These are phyloP conservation scores for Colletotrichum chlorophyti DNA, from an alignment of 2,329 filamentous ascomycete species.

Conservation along the genomic window DNA sequence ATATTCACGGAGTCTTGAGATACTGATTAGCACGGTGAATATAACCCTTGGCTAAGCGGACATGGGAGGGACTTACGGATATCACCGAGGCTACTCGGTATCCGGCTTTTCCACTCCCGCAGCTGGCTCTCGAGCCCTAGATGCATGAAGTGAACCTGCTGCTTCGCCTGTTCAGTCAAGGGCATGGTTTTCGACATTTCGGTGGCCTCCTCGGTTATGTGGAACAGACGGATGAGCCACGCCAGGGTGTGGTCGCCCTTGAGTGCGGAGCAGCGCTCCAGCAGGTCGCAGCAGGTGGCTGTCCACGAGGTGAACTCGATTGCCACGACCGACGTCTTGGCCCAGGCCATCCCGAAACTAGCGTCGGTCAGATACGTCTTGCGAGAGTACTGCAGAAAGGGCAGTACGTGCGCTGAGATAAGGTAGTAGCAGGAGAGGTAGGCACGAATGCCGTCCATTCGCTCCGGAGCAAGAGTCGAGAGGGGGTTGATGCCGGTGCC, in stretches of 20 bases:
- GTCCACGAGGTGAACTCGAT: constrained; percentile 50
- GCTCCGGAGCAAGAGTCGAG: constrained; percentile 33
- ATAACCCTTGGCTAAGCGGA: constrained; percentile 37
- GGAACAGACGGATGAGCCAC: constrained; percentile 50
- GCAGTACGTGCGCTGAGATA: constrained; percentile 45
- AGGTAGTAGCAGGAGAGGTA: constrained; percentile 54
- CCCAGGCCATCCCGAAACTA: constrained; percentile 49
- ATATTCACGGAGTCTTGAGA: constrained; percentile 12
- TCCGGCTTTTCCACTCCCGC: constrained; percentile 45
- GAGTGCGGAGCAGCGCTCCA: constrained; percentile 44
- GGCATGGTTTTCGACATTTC: constrained; percentile 37
- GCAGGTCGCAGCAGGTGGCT: constrained; percentile 49
- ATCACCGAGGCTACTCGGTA: constrained; percentile 34
- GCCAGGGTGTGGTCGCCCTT: constrained; percentile 50
- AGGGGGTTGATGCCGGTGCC: not conserved
- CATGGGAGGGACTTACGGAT: constrained; percentile 32
- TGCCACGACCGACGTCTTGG: constrained; percentile 37
- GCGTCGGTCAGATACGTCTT: constrained; percentile 13
- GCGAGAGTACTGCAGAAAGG: constrained; percentile 21
- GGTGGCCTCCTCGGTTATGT: constrained; percentile 46
- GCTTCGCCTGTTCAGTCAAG: constrained; percentile 38
- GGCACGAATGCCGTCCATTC: constrained; percentile 51
- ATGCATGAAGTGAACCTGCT: constrained; percentile 52
- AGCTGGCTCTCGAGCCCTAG: constrained; percentile 55
- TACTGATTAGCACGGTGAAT: constrained; percentile 11